Evolutionary conservation across 495 filamentous ascomycete genomes (phyloP), one percentile per base, ranked within the genome.

Genomic region (Niebla homalea): DNA sequence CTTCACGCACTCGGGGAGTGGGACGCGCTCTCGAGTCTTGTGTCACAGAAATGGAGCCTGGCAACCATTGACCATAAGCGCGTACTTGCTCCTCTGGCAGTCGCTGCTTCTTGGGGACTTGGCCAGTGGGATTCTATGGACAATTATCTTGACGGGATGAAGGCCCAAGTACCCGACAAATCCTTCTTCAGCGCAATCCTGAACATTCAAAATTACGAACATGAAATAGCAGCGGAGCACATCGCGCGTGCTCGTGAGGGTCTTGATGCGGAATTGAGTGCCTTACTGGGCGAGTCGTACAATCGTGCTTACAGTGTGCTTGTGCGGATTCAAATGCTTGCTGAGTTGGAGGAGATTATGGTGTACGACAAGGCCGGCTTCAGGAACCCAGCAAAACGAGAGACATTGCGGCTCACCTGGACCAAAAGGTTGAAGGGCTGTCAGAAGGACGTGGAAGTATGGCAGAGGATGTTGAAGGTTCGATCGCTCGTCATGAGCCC

Each of bases 101-200:
- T 93, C 2, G 89, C 90, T 4, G 90, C 93, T 35, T 89, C 92
- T n/a, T 99, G 92, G 92, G 93, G 92, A 41, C 73, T 94, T 23
- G 84, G 88, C 1, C 88, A 96, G 59, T 99, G 90, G 87, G 89
- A 95, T 54, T 74, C 90, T 10, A 96, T 99, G 92, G 92, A 97
- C 58, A 87, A 83, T 38, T 99, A 97, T 62, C 75, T 99, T 15
- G 78, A 79, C 56, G 89, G 88, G 18, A 95, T 99, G 89, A 95
- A 93, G 63, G 74, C 84, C 35, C 75, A 84, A 52, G 92, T 89
- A 15, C 90, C 93, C 0, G 92, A 99, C 61, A 78, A 90, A 32
- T 90, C 88, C 5, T 99, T 97, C 74, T 99, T 99, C 59, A 92
- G 88, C 44, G 92, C 92, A 20, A 94, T 96, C 60, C 73, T 99